These are phyloP conservation scores for Teunomyces barrocoloradensis DNA, from an alignment of 805 yeast species.

Conservation along the genomic window DNA sequence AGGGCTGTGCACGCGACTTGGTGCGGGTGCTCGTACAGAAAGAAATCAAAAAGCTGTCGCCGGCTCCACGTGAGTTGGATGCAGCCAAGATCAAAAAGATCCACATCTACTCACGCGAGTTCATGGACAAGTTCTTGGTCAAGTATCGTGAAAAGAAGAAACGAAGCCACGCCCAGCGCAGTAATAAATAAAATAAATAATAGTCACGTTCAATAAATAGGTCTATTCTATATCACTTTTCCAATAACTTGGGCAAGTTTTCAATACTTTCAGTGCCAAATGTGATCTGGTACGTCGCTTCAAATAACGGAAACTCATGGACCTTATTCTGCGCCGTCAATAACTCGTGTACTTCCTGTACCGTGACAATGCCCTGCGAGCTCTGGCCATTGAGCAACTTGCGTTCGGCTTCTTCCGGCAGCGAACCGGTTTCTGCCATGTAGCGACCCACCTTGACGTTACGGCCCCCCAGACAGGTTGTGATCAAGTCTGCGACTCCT, in stretches of 20 bases:
- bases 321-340: conserved; percentile 32
- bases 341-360: conserved; percentile 47
- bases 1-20: conserved; percentile 77
- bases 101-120: conserved; percentile 56
- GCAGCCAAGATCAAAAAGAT: conserved; percentile 68
- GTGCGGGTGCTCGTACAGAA: conserved; percentile 65
- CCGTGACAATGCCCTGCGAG: conserved; percentile 46
- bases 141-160: conserved; percentile 41
- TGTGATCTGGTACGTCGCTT: conserved; percentile 44
- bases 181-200: too few relatives aligned
- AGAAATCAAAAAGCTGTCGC: conserved; percentile 52
- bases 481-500: conserved; percentile 48
- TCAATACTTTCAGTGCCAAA: conserved; percentile 40
- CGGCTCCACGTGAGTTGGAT: conserved; percentile 51
- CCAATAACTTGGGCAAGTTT: conserved; percentile 41
- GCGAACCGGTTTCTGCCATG: conserved; percentile 42
- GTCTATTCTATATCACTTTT: conserved; percentile 8
- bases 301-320: conserved; percentile 44
- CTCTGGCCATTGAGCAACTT: conserved; percentile 45
- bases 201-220: too few relatives aligned
- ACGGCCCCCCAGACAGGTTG: conserved; percentile 48
- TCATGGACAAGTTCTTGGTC: conserved; percentile 63
- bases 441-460: conserved; percentile 46
- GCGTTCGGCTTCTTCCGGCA: conserved; percentile 43
- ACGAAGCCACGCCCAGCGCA: too few relatives aligned